phyloP scores from a whole-genome alignment of 2,329 filamentous ascomycete species.

The Talaromyces funiculosus region DNA sequence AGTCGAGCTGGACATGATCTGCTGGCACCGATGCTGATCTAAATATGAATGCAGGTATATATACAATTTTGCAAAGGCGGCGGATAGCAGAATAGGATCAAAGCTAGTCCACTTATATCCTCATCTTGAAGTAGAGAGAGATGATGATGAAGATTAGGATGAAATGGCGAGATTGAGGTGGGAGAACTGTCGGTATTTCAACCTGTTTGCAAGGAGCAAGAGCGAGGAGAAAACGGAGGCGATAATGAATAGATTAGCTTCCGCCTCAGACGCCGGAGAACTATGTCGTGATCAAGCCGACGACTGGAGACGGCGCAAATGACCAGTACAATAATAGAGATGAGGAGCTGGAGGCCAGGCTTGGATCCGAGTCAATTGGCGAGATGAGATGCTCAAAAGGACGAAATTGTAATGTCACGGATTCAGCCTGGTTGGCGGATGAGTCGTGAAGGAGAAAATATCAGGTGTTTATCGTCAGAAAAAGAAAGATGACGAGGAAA shows the following conservation, averaged over 20 bases:
- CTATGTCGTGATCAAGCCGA: constrained; percentile 15
- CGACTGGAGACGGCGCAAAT: background rate
- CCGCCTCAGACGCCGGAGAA: constrained; percentile 3
- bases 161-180: background rate
- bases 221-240: background rate
- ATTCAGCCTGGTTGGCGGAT: background rate
- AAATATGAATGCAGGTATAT: background rate
- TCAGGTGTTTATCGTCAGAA: no score
- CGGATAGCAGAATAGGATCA: background rate
- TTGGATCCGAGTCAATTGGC: background rate
- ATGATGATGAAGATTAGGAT: background rate
- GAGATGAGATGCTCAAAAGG: background rate
- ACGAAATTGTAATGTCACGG: background rate
- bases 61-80: background rate
- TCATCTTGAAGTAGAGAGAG: background rate
- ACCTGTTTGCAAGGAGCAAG: background rate
- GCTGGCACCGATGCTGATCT: background rate
- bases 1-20: constrained; percentile 27
- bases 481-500: background rate
- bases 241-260: background rate
- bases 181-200: constrained; percentile 7
- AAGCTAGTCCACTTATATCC: background rate
- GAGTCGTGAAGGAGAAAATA: background rate
- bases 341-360: background rate
- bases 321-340: background rate